Conservation (phyloP, 2,329 filamentous ascomycete genomes). For the Talaromyces funiculosus region DNA sequence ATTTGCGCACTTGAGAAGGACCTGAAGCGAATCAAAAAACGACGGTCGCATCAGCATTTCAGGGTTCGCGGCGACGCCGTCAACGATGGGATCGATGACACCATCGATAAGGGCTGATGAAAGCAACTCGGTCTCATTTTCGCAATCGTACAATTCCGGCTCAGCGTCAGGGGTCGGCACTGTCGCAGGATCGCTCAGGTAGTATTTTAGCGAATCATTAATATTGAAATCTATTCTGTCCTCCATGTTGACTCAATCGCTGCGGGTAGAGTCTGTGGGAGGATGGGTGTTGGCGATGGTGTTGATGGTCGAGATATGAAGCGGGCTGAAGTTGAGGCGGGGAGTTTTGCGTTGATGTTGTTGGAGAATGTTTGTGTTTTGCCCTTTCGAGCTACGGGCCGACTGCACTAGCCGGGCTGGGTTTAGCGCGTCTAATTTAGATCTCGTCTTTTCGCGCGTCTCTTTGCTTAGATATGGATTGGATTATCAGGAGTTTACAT, state of each 20-base stretch:
- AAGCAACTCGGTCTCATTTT: slow-evolving; percentile 81
- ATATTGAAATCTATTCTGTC: slow-evolving; percentile 77
- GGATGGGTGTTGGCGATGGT: slow-evolving; percentile 9
- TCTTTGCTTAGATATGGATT: neutral
- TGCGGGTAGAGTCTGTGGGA: slow-evolving; percentile 12
- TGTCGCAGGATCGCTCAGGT: slow-evolving; percentile 83
- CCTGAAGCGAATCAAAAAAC: slow-evolving; percentile 88
- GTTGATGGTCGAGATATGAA: neutral
- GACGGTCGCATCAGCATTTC: slow-evolving; percentile 75
- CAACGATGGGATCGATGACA: slow-evolving; percentile 84
- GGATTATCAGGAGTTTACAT: neutral
- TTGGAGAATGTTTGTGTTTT: slow-evolving; percentile 26
- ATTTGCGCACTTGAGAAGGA: slow-evolving; percentile 85
- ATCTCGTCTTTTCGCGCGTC: neutral
- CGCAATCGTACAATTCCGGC: slow-evolving; percentile 76
- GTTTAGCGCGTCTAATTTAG: neutral
- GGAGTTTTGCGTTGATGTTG: slow-evolving; percentile 2
- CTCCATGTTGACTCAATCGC: slow-evolving; percentile 52
- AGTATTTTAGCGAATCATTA: slow-evolving; percentile 92
- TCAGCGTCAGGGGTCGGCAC: slow-evolving; percentile 85
- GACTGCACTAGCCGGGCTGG: neutral
- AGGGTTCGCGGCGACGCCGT: slow-evolving; percentile 84
- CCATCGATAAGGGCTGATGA: slow-evolving; percentile 74
- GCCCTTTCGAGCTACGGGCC: slow-evolving; percentile 18
- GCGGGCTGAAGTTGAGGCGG: slow-evolving; percentile 6